Base-by-base conservation (phyloP, 495 filamentous ascomycete species). In the Annulohypoxylon moriforme region DNA sequence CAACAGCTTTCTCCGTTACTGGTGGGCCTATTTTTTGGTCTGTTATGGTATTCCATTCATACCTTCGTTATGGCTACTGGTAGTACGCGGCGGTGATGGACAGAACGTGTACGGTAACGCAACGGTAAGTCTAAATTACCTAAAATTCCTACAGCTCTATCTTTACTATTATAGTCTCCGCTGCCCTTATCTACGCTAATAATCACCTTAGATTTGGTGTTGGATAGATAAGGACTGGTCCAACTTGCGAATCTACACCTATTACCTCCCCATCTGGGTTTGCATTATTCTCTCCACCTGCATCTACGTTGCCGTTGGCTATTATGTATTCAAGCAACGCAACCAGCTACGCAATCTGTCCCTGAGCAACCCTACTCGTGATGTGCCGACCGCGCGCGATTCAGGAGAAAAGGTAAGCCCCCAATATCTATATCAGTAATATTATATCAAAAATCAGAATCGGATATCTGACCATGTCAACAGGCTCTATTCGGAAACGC, bases 251-350 rank as follows among this genome's bases (percentile, higher is more conserved):
- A 90, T 96, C 44, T 91, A 88, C 42, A 82, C 86, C 56, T 94
- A 95, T 79, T 97, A 97, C 77, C 86, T 88, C 2, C 93, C 93
- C 5, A 90, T 95, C n/a, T 96, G 94, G 93, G 75, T 91, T n/a
- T 87, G 91, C 61, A 90, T 95, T 66, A 69, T 86, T 22, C 67
- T 91, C 25, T 93, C 93, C 3, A 80, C 91, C 13, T 72, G 84
- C 36, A 93, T 96, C 56, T 97, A 96, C 75, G 72, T 89, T 6
- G 84, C 87, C 10, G 91, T 92, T 46, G 92, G 93, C 14, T 83
- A 85, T 29, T 85, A 89, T 27, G 92, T 94, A 56, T 93, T 88
- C 67, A 83, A 84, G 57, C 82, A 87, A 50, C 86, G 88, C 2
- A 84, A 85, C 52, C 85, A 86, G 57, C 77, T 90, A 27, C 82